Base-by-base conservation (phyloP, 352 stramenopile species). In the Phytophthora kernoviae region DNA sequence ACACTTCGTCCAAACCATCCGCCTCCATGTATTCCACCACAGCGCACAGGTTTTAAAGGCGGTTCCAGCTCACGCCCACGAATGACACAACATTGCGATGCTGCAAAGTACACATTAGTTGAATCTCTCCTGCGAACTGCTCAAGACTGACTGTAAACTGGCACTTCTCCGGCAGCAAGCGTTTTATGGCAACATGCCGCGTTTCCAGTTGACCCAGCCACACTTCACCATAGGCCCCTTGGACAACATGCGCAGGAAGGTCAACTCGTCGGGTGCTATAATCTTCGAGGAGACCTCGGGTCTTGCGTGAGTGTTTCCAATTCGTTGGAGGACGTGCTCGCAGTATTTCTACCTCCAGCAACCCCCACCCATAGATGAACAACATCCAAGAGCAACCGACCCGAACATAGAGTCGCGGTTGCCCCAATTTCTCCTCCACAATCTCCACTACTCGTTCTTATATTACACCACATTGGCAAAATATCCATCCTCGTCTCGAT, bases 11-110 rank as follows among this genome's bases (percentile, higher is more conserved):
- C 45, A 94, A 59, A 34, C 92, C 84, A 0, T 83, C 85, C 1
- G 71, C 68, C 18, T 93, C 81, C 79, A 93, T 90, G 67, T 88
- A 92, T 67, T 94, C 85, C 26, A 90, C 78, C 15, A 94, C 65
- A 11, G 81, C 80, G 34, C 83, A 90, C n/a, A 91, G 56, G 60
- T 88, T 88, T 27, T 82, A 70, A 44, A 90, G 37, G 12, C 60
- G 65, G 41, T 79, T 77, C 85, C 83, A 93, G 56, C 76, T 89
- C 43, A 91, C 73, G 9, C 83, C 85, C 5, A 92, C 68, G 14
- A 91, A 89, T 3, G 67, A 76, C 33, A 94, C 83, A 40, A 94
- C 86, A 54, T 89, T 92, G 22, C 76, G 79, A 58, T 94, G 85
- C 54, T 90, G 66, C 12, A 94, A 63, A 4, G 64, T 73, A 44